Evolutionary conservation across 306 rosid genomes (phyloP).

Genomic region (Lithocarpus polystachyus): DNA sequence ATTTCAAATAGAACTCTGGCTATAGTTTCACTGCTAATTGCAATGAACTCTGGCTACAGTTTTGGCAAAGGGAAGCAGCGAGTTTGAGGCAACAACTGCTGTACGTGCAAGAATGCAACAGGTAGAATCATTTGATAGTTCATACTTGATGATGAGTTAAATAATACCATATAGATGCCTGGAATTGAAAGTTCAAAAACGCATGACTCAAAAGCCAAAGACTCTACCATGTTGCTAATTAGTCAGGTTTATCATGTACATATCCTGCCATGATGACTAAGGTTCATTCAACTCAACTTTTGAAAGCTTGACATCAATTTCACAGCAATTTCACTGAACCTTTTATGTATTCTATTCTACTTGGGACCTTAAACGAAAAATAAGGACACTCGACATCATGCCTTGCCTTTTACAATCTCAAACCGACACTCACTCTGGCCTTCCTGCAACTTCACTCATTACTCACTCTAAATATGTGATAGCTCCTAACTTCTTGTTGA

Average conservation of each 20-base stretch:
- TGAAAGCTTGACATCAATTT: too few relatives aligned
- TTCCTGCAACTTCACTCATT: too few relatives aligned
- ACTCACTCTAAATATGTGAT: too few relatives aligned
- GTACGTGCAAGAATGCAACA: constrained; percentile 71
- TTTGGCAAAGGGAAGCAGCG: constrained; percentile 78
- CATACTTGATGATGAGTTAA: neutral
- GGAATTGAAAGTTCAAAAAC: neutral
- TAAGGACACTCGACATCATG: neutral
- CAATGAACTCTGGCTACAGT: too few relatives aligned
- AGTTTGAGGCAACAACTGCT: constrained; percentile 68
- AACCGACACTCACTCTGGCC: too few relatives aligned
- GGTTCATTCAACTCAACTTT: too few relatives aligned
- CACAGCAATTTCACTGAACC: neutral
- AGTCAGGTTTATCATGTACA: neutral
- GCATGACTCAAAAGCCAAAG: neutral
- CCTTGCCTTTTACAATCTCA: too few relatives aligned
- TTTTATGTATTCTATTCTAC: neutral
- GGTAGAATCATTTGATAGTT: constrained; percentile 37
- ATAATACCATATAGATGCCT: neutral
- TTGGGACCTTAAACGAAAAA: neutral
- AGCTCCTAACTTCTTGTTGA: too few relatives aligned
- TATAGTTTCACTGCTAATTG: too few relatives aligned
- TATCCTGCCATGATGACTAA: neutral
- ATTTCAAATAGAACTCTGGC: too few relatives aligned
- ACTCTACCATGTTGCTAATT: neutral